Percentiles rank a stretch among this genome's conserved stretches.
These are phyloP conservation scores for Penicillium maclennaniae DNA, from an alignment of 495 filamentous ascomycete species.

Conservation along the genomic window DNA sequence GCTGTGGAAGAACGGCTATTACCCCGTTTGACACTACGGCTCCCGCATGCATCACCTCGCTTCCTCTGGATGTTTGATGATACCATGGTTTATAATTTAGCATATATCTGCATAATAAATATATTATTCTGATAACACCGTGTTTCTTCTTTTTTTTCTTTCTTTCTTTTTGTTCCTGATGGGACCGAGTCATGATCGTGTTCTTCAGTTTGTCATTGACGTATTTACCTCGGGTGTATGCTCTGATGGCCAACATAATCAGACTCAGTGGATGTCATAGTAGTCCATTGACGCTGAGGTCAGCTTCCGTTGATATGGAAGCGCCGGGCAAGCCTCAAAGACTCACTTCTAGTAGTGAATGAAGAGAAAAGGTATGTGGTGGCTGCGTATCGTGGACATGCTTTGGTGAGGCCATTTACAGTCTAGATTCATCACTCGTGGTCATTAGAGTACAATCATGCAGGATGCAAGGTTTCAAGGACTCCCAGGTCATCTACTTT, in stretches of 20 bases:
- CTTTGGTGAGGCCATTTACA: no score
- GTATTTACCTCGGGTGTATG: not conserved
- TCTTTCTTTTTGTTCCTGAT: constrained; percentile 67
- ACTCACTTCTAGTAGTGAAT: no score
- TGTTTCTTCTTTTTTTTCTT: no score
- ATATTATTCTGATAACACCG: not conserved
- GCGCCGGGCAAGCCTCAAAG: no score
- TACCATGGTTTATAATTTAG: constrained; percentile 1
- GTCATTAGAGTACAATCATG: constrained; percentile 27
- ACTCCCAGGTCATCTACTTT: constrained; percentile 8
- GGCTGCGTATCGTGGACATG: no score
- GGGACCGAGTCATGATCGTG: constrained; percentile 62
- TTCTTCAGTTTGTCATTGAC: constrained; percentile 32
- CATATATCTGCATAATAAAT: not conserved
- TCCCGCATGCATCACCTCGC: not conserved
- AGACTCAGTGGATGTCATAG: no score
- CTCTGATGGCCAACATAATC: not conserved
- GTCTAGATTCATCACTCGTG: constrained; percentile 27
- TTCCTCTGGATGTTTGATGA: constrained; percentile 2
- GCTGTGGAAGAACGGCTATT: not conserved
- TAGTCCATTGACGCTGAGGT: no score
- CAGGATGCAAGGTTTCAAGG: no score
- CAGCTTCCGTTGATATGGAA: no score
- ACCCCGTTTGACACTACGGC: not conserved
- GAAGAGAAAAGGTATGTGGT: no score